Conservation (phyloP, 1,284 basidiomycete species). For the Psilocybe mexicana region DNA sequence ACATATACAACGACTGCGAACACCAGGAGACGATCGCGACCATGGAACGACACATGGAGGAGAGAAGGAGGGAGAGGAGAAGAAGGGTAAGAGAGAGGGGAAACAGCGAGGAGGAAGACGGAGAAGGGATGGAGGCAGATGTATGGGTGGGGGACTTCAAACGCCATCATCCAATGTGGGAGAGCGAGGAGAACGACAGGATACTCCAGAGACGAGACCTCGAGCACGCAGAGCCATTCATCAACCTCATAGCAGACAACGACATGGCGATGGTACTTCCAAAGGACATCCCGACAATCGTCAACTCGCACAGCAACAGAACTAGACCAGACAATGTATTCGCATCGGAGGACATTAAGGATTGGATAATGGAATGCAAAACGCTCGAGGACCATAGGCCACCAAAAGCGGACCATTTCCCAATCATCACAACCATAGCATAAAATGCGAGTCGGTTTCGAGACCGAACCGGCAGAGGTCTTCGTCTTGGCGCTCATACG, state of each 20-base stretch:
- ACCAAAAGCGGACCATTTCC: constrained; percentile 32
- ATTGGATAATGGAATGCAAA: constrained; percentile 25
- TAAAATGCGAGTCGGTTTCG: neutral
- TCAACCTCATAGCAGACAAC: constrained; percentile 24
- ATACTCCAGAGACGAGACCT: constrained; percentile 31
- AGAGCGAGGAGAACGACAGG: constrained; percentile 34
- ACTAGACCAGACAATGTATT: constrained; percentile 38
- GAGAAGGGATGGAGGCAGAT: neutral
- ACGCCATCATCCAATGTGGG: constrained; percentile 48
- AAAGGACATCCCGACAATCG: constrained; percentile 29
- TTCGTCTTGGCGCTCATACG: no score
- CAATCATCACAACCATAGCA: constrained; percentile 27
- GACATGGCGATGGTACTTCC: constrained; percentile 31
- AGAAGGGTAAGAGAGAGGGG: neutral
- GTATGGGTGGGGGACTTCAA: constrained; percentile 52
- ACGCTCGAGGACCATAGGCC: constrained; percentile 15
- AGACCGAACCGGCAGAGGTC: no score
- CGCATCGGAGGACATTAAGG: constrained; percentile 11
- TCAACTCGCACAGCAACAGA: constrained; percentile 22
- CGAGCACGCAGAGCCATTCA: constrained; percentile 19
- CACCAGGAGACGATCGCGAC: constrained; percentile 4
- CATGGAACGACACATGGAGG: constrained; percentile 1
- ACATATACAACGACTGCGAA: constrained; percentile 24
- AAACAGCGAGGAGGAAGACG: neutral
- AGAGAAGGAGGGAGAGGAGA: neutral